A percentile compares a stretch with the other conserved stretches of the same genome.
phyloP scores from a whole-genome alignment of 2,329 filamentous ascomycete species.

The Hymenoscyphus occultus region DNA sequence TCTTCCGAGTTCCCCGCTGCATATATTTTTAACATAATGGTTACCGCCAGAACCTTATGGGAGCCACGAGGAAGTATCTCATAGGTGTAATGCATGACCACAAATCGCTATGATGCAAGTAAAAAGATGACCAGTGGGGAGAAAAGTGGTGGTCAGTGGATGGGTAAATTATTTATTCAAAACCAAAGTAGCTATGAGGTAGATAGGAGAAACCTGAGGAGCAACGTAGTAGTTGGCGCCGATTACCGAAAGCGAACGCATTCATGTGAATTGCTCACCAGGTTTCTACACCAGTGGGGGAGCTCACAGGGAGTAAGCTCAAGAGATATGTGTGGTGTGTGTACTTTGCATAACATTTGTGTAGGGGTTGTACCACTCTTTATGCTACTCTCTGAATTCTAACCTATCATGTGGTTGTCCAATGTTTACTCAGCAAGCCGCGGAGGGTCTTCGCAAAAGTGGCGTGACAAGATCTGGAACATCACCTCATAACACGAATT shows the following conservation, averaged over 20 bases:
- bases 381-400: background rate
- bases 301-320: too few species aligned
- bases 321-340: too few species aligned
- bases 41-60: background rate
- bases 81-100: background rate
- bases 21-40: background rate
- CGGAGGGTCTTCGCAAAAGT: background rate
- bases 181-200: too few species aligned
- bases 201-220: too few species aligned
- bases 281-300: too few species aligned
- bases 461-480: constrained; percentile 8
- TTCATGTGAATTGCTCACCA: too few species aligned
- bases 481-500: constrained; percentile 27
- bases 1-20: constrained; percentile 1
- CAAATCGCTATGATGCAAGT: background rate
- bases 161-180: too few species aligned
- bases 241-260: too few species aligned
- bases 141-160: too few species aligned
- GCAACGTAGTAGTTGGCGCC: too few species aligned
- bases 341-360: background rate
- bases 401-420: background rate
- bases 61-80: background rate
- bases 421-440: background rate
- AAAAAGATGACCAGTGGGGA: background rate
- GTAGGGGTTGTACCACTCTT: background rate